These are phyloP conservation scores for Magnolia kwangsiensis DNA, from an alignment of 164 flowering plant species.

Conservation along the genomic window DNA sequence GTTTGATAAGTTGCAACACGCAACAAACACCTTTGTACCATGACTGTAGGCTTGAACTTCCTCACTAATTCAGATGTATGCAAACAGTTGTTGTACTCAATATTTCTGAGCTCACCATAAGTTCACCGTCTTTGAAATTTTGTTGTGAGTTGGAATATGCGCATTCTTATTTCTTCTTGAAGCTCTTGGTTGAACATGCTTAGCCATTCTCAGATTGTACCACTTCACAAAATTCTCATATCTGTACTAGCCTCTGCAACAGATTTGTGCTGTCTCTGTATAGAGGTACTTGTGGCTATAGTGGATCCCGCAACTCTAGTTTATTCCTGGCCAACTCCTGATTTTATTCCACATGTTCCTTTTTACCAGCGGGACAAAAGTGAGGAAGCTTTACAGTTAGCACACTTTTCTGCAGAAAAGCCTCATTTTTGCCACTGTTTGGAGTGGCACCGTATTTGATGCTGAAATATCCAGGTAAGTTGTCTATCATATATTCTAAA, in stretches of 20 bases:
- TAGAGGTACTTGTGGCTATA: not conserved
- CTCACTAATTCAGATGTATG: too few relatives aligned
- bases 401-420: slow-evolving; percentile 86
- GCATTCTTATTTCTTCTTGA: not conserved
- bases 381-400: slow-evolving; percentile 85
- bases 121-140: too few relatives aligned
- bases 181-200: not conserved
- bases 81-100: too few relatives aligned
- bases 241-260: not conserved
- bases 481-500: not conserved
- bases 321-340: not conserved
- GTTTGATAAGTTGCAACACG: too few relatives aligned
- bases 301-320: not conserved
- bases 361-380: slow-evolving; percentile 76
- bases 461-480: slow-evolving; percentile 91
- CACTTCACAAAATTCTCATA: not conserved
- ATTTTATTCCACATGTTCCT: slow-evolving; percentile 10
- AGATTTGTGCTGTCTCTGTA: not conserved
- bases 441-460: slow-evolving; percentile 99
- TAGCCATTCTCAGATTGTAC: not conserved
- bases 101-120: too few relatives aligned
- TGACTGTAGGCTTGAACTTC: too few relatives aligned
- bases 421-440: slow-evolving; percentile 97
- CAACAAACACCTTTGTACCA: too few relatives aligned
- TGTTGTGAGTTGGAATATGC: too few relatives aligned